phyloP scores from a whole-genome alignment of 2,329 filamentous ascomycete genomes.

The Colletotrichum spinosum region DNA sequence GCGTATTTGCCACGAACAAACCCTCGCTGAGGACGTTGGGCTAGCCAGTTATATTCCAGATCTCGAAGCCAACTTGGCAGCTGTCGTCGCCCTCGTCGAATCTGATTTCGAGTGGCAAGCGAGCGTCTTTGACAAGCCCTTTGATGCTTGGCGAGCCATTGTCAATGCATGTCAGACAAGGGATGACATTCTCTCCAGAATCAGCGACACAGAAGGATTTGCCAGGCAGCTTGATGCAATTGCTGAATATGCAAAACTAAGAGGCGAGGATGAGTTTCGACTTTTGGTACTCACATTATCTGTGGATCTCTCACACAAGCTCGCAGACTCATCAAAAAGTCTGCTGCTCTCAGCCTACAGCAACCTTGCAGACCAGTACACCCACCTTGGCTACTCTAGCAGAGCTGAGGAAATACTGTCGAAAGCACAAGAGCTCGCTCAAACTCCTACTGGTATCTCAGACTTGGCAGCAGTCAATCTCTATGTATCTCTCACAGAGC shows the following conservation, averaged over 20 bases:
- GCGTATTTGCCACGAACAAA: slow-evolving; percentile 49
- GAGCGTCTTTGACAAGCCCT: slow-evolving; percentile 49
- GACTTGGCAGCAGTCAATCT: slow-evolving; percentile 61
- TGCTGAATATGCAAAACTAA: slow-evolving; percentile 63
- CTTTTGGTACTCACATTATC: slow-evolving; percentile 60
- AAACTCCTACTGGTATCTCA: slow-evolving; percentile 50
- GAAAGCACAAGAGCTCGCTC: slow-evolving; percentile 63
- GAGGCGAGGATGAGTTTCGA: slow-evolving; percentile 60
- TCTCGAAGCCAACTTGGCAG: slow-evolving; percentile 58
- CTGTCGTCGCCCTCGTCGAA: slow-evolving; percentile 56
- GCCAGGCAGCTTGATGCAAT: slow-evolving; percentile 63
- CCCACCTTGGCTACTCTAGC: slow-evolving; percentile 62
- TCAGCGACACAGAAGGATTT: slow-evolving; percentile 64
- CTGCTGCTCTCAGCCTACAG: slow-evolving; percentile 59
- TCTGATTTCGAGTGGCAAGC: slow-evolving; percentile 46
- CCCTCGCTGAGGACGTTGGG: slow-evolving; percentile 57
- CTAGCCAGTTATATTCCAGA: slow-evolving; percentile 61
- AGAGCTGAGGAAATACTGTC: slow-evolving; percentile 67
- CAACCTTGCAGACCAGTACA: slow-evolving; percentile 63
- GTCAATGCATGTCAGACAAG: slow-evolving; percentile 52
- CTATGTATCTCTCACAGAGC: slow-evolving; percentile 80
- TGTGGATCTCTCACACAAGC: slow-evolving; percentile 52
- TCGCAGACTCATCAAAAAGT: slow-evolving; percentile 48
- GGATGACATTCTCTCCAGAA: slow-evolving; percentile 53
- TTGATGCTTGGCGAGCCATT: slow-evolving; percentile 59